Evolutionary conservation across 2,329 filamentous ascomycete species (phyloP), one percentile per base, ranked within the genome.

Genomic region (Graphiopsis chlorocephala): DNA sequence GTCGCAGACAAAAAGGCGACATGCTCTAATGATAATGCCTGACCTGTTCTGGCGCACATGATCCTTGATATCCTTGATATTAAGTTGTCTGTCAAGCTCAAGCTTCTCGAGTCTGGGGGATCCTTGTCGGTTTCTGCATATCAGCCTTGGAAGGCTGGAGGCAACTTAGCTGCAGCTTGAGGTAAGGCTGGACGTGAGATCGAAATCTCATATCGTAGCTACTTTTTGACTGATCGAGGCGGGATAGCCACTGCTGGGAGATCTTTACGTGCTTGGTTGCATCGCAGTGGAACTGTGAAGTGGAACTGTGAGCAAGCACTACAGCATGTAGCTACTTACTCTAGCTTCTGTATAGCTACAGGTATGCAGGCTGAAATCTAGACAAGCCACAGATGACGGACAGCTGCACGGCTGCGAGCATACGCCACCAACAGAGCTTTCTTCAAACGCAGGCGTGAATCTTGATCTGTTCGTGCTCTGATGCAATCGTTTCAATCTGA

Each of bases 401-500:
- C 10, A 17, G 47, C 20, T 23, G 23, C 47, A 26, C 12, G 47
- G 45, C 25, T 25, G 25, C 50, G 4, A 53, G 50, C 50, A 53
- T 3, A 56, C 53, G 53, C 53, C 53, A 56, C 53, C 31, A 26
- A 53, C 17, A 50, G 50, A 53, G 50, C 50, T 53, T n/a, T n/a
- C 26, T 29, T 53, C 17, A 12, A 7, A 28, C 25, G 26, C 6
- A 52, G 11, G 26, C 10, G 23, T 52, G 23, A 33, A 56, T 38
- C 53, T 56, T 56, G 53, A 23, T 56, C 31, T 38, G 29, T 7
- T 35, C 20, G 17, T 23, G 29, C 31, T 56, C 53, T 56, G 53
- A 56, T 56, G 53, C 53, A 56, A 56, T 56, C 10, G 28, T 38
- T 11, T 50, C n/a, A n/a, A 12, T 29, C n/a, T 56, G 23, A 31